Evolutionary conservation across 2,329 filamentous ascomycete species (phyloP).

Genomic region (Teratosphaeria viscida): DNA sequence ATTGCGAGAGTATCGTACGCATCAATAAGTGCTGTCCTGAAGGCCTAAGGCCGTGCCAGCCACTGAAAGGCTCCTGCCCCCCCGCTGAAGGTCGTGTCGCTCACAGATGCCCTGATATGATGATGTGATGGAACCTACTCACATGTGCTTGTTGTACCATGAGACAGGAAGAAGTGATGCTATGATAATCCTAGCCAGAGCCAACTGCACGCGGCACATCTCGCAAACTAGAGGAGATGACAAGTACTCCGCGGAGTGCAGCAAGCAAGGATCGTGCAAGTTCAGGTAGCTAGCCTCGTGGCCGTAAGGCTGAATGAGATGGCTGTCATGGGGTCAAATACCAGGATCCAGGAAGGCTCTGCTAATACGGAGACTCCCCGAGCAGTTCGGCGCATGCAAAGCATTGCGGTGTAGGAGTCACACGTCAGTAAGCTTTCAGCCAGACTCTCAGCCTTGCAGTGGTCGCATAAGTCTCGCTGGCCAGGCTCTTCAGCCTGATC

Average conservation of each 20-base stretch:
- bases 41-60: background rate
- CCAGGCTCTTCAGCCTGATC: background rate
- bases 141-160: background rate
- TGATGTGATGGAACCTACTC: background rate
- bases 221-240: background rate
- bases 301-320: background rate
- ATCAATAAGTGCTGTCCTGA: background rate
- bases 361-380: background rate
- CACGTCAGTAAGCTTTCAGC: background rate
- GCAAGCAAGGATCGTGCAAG: background rate
- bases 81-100: background rate
- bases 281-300: background rate
- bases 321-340: background rate
- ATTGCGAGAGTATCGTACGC: background rate
- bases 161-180: no score
- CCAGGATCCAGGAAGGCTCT: background rate
- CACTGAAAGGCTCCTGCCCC: background rate
- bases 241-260: background rate
- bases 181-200: background rate
- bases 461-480: background rate
- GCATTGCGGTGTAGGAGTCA: background rate
- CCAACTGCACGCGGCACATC: background rate
- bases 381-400: background rate
- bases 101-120: background rate
- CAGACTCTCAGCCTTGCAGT: background rate